Base-by-base conservation (phyloP, 345 rosid species). In the Arabidopsis arenosa region DNA sequence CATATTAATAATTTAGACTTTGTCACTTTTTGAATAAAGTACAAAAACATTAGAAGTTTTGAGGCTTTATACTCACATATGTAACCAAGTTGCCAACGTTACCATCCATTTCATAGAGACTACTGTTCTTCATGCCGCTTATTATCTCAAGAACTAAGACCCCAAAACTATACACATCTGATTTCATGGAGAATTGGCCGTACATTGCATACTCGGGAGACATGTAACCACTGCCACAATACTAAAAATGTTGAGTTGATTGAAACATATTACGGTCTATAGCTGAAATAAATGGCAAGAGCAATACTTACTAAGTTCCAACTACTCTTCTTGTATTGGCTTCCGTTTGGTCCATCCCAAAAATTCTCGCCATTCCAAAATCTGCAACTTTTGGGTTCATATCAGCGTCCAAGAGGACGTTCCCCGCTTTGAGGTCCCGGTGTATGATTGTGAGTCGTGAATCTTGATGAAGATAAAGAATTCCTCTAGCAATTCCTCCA, bases 121-220 rank as follows among this genome's bases (percentile, higher is more conserved):
- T 37, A 1, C 58, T 78, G 15, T 72, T 72, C 43, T 35, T 73
- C 5, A 15, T 73, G 36, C 74, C 78, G 2, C 67, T 66, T 5
- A 66, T 59, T 13, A 78, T 66, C 14, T 72, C 77, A 47, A 73
- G 61, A 15, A 60, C 51, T 57, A 78, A 35, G 32, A 75, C 73
- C 0, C 79, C 79, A 8, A 75, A 75, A 13, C 83, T 76, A 9
- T 66, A 80, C 0, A 80, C 78, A 37, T 80, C 78, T 4, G 78
- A 71, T 39, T 80, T 76, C 68, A 76, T 70, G 4, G 75, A 80
- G 60, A 80, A 80, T 0, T 65, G 68, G 0, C 75, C 83, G 3
- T 52, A 26, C 80, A 66, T 71, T 0, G 73, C 80, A 60, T 70
- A 80, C 30, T 60, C 80, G 0, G 74, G 80, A 55, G 73, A 47